Evolutionary conservation across 2,329 filamentous ascomycete species (phyloP), one percentile per base, ranked within the genome.

Genomic region (Cordyceps cateniannulata): DNA sequence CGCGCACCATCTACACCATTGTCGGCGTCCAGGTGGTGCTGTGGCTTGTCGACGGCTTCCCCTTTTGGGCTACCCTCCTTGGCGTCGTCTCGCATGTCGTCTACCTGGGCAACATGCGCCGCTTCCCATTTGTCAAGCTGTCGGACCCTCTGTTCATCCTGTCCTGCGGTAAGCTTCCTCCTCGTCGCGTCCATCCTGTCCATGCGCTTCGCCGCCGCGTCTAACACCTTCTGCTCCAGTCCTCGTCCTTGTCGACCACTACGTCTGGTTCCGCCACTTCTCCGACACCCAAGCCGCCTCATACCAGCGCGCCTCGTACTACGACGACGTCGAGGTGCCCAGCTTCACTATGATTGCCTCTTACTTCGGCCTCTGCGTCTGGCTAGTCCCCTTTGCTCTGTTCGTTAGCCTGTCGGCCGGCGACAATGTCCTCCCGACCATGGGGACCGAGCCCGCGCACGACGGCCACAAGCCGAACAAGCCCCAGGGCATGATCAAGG

Each of bases 341-440:
- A 88, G 84, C 42, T 99, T 99, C 73, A 93, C 91, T 20, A 91
- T 98, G 77, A 95, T 98, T 49, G 92, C 95, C 0, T 93, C 91
- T 0, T 99, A 95, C 75, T 99, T 99, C 70, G 95, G 95, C 0
- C 79, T 99, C 2, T 96, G 93, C 69, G 93, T 99, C 0, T 99
- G 95, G 95, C 81, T 99, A 1, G 90, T 98, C 0, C 95, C 95
- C 0, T 99, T 99, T 71, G 87, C 93, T 18, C 81, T 99, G 16
- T 99, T 99, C 70, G 93, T 99, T 55, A 96, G 90, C 69, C 76
- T 99, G 47, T 96, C 91, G 20, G 95, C 95, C 0, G 91, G 92
- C 59, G 95, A 99, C 71, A 98, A 98, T 70, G 91, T 98, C 3
- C 77, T 99, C 56, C 95, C 95, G 0, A 96, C 88, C 8, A 97